Conservation (phyloP, 306 rosid genomes). For the Vigna nakashimae region DNA sequence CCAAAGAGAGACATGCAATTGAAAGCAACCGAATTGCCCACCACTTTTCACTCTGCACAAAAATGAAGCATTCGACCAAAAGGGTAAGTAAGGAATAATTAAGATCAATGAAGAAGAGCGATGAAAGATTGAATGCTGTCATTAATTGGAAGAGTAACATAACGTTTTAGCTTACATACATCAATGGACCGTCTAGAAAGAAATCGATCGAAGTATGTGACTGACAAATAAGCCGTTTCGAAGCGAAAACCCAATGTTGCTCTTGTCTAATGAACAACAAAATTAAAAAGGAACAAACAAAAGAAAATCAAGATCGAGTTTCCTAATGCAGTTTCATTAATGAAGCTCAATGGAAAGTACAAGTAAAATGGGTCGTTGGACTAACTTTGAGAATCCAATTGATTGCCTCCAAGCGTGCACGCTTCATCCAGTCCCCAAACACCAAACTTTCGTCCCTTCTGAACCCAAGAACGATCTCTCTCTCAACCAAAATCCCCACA, state of each 20-base stretch:
- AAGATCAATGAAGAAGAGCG: slow-evolving; percentile 26
- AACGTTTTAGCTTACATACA: slow-evolving; percentile 64
- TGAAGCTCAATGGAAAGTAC: slow-evolving; percentile 36
- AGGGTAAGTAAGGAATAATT: slow-evolving; percentile 12
- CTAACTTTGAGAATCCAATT: slow-evolving; percentile 81
- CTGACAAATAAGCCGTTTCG: slow-evolving; percentile 83
- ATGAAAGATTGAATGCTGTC: neutral
- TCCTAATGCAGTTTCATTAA: slow-evolving; percentile 32
- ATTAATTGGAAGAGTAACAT: neutral
- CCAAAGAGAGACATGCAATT: slow-evolving; percentile 76
- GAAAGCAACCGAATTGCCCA: slow-evolving; percentile 77
- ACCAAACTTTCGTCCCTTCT: slow-evolving; percentile 48
- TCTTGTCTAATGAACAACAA: slow-evolving; percentile 58
- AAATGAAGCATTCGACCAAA: slow-evolving; percentile 28
- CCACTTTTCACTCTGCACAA: slow-evolving; percentile 64
- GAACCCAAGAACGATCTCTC: slow-evolving; percentile 61
- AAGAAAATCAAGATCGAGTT: slow-evolving; percentile 5
- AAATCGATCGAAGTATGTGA: slow-evolving; percentile 83
- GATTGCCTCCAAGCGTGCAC: slow-evolving; percentile 71
- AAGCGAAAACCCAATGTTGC: slow-evolving; percentile 69
- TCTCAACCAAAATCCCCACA: slow-evolving; percentile 54
- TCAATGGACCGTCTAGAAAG: slow-evolving; percentile 59
- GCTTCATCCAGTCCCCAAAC: slow-evolving; percentile 51
- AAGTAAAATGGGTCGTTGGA: slow-evolving; percentile 36
- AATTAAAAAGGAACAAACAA: neutral